phyloP scores from a whole-genome alignment of 148 eudicot species.

The Fagopyrum esculentum region DNA sequence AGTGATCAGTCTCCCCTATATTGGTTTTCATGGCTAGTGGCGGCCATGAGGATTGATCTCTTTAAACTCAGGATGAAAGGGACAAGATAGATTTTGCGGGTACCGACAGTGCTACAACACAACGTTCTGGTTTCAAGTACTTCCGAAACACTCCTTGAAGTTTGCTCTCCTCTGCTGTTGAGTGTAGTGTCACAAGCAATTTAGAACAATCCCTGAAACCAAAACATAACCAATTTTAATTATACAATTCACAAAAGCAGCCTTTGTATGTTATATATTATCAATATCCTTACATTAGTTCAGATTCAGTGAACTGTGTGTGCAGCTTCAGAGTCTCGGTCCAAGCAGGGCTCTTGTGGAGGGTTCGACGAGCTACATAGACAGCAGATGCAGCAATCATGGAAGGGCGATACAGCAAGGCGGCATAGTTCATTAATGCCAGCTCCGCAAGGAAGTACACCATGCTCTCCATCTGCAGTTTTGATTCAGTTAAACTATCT shows the following conservation, averaged over 20 bases:
- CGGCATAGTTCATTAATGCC: slow-evolving; percentile 60
- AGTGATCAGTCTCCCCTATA: background rate
- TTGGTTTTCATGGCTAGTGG: too few relatives aligned
- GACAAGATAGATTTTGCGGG: slow-evolving; percentile 31
- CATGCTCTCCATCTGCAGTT: slow-evolving; percentile 41
- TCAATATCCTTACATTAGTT: background rate
- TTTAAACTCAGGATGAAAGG: background rate
- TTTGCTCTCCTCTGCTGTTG: slow-evolving; percentile 37
- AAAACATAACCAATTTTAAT: background rate
- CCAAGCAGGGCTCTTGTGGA: slow-evolving; percentile 64
- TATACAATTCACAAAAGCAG: background rate
- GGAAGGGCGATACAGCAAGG: slow-evolving; percentile 44
- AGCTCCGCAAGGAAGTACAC: slow-evolving; percentile 71
- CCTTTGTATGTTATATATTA: background rate
- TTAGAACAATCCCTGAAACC: slow-evolving; percentile 59
- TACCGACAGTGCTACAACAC: slow-evolving; percentile 45
- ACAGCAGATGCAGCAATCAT: slow-evolving; percentile 93
- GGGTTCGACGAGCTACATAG: slow-evolving; percentile 61
- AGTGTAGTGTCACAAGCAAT: slow-evolving; percentile 49
- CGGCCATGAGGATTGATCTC: background rate
- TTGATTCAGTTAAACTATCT: background rate
- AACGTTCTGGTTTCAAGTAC: slow-evolving; percentile 42
- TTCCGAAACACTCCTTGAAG: slow-evolving; percentile 55
- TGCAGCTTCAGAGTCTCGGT: slow-evolving; percentile 63
- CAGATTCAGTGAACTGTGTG: slow-evolving; percentile 57